Evolutionary conservation across 2,329 filamentous ascomycete species (phyloP).

Genomic region (Parasarocladium wereldwijsianum): DNA sequence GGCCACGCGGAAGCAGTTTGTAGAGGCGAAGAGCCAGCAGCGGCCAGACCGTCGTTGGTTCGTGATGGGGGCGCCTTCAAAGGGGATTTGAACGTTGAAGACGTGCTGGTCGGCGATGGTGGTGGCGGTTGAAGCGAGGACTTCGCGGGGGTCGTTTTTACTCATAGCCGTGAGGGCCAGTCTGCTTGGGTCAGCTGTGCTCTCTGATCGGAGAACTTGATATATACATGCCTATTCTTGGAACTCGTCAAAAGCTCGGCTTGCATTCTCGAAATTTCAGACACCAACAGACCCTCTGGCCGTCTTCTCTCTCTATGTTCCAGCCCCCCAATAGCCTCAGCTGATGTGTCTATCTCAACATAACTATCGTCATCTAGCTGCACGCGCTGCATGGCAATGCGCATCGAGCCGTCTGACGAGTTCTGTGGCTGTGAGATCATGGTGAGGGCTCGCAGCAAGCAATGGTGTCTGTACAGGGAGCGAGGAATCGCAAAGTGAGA

Average conservation of each 20-base stretch:
- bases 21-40: conserved; percentile 85
- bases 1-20: conserved; percentile 83
- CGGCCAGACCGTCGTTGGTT: conserved; percentile 71
- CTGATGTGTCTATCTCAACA: conserved; percentile 27
- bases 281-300: not conserved
- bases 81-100: conserved; percentile 71
- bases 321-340: no score
- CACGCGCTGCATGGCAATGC: no score
- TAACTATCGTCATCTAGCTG: conserved; percentile 37
- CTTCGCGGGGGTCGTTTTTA: conserved; percentile 46
- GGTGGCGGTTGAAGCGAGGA: conserved; percentile 50
- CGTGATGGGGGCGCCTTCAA: conserved; percentile 71
- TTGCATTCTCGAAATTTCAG: not conserved
- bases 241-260: conserved; percentile 19
- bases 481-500: no score
- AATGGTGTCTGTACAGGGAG: no score
- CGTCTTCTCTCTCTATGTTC: not conserved
- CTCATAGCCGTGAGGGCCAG: conserved; percentile 63
- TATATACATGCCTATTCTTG: conserved; percentile 43
- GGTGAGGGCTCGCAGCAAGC: no score
- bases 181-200: conserved; percentile 21
- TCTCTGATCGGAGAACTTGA: not conserved
- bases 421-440: no score
- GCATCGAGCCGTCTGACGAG: no score
- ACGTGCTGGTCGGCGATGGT: conserved; percentile 58